Conservation (phyloP, 495 filamentous ascomycete genomes). For the Cairneyella variabilis region DNA sequence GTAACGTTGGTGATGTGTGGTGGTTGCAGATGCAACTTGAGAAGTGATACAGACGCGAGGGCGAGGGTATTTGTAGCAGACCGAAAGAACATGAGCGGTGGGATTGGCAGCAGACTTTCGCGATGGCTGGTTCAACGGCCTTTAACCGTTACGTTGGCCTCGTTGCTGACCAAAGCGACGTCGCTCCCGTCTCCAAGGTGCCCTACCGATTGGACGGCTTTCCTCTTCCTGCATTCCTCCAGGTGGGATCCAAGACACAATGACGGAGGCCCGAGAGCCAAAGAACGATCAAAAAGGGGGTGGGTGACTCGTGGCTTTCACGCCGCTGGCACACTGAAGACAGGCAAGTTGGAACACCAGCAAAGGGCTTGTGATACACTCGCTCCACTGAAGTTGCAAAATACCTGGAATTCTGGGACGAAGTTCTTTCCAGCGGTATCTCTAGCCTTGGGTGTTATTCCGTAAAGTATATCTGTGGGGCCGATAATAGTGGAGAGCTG, state of each 20-base stretch:
- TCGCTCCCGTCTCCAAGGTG: no score
- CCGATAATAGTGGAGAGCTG: no score
- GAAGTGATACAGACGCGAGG: not conserved
- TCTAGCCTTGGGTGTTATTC: no score
- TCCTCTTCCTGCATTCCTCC: not conserved
- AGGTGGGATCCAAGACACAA: slow-evolving; percentile 7
- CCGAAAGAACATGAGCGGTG: not conserved
- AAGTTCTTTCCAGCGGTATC: no score
- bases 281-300: not conserved
- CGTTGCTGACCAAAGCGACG: not conserved
- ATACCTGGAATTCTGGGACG: no score
- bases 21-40: not conserved
- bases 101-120: not conserved
- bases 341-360: no score
- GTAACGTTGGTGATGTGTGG: not conserved
- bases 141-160: not conserved
- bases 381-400: no score
- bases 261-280: slow-evolving; percentile 3
- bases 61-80: not conserved
- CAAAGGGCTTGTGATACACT: no score
- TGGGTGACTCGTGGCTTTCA: not conserved
- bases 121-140: not conserved
- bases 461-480: no score
- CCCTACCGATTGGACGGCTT: slow-evolving; percentile 1
- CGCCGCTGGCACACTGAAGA: not conserved